Base-by-base conservation (phyloP, 2,329 filamentous ascomycete species). In the Cryphonectria naterciae region DNA sequence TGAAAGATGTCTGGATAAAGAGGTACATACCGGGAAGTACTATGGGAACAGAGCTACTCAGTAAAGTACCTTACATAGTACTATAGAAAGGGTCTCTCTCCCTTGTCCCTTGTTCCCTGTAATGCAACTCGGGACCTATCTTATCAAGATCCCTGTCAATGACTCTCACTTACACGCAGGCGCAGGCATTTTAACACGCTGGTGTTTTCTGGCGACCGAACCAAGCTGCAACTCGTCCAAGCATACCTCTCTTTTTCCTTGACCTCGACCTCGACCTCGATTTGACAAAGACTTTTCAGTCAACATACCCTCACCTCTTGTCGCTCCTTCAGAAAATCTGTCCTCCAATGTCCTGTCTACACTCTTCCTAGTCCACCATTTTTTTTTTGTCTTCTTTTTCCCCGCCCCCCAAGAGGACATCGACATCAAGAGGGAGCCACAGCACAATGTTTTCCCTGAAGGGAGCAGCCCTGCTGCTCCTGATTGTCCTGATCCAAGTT, bases 401-500 rank as follows among this genome's bases (percentile, higher is more conserved):
- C 19, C 25, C 32, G 2, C 32, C 32, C 32, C 32, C 32, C 4
- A 32, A 15, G 17, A 64, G 22, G n/a, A 22, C 62, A 63, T 54
- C 28, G 22, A 32, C 46, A 39, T n/a, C n/a, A 46, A 25, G 43
- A 63, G 58, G 32, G 28, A 64, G 74, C 73, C 70, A 73, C 67
- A 46, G 63, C 78, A 81, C 78, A 74, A 89, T 90, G 88, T 83
- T 87, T 11, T 49, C 10, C 79, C 79, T 88, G 74, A 81, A 78
- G 77, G 82, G 82, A 72, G 83, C 84, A 77, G 80, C 84, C 67
- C 74, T 85, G 73, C 79, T 89, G 78, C 80, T 89, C 76, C 81
- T 91, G 72, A 78, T 89, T 73, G 82, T 84, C 61, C 77, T 91
- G 17, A 77, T 85, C 72, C 87, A 89, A 76, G 75, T 90, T 71